These are phyloP conservation scores for Trametes cingulata DNA, from an alignment of 768 basidiomycete species.

Conservation along the genomic window DNA sequence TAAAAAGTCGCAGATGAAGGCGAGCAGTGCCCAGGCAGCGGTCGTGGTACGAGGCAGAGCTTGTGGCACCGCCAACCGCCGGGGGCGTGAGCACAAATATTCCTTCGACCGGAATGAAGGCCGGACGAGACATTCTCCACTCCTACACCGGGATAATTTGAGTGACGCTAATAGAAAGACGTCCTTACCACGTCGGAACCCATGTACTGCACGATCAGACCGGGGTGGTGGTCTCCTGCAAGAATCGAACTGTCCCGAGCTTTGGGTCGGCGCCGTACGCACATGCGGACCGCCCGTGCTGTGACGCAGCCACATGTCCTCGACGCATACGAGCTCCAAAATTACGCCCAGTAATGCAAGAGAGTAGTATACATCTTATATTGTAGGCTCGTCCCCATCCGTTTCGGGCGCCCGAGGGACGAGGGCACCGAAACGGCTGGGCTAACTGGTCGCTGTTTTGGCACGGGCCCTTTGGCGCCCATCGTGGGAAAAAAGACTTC, in stretches of 20 bases:
- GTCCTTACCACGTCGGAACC: background rate
- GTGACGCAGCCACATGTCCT: background rate
- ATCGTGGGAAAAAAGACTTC: too few relatives aligned
- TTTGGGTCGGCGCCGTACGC: constrained; percentile 8
- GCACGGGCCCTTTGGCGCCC: too few relatives aligned
- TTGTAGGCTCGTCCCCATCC: too few relatives aligned
- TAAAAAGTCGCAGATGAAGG: background rate
- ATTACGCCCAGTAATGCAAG: background rate
- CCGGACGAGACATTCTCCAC: background rate
- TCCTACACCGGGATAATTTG: background rate
- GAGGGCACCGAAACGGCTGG: too few relatives aligned
- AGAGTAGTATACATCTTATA: background rate
- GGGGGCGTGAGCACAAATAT: background rate
- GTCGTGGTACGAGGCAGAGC: constrained; percentile 14
- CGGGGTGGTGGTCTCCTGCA: constrained; percentile 12
- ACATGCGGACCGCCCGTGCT: background rate
- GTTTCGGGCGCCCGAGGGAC: too few relatives aligned
- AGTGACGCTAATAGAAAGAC: background rate
- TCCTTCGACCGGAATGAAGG: constrained; percentile 8
- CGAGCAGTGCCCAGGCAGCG: background rate
- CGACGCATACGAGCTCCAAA: background rate
- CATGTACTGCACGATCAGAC: background rate
- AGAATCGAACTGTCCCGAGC: background rate
- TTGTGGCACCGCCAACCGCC: constrained; percentile 14
- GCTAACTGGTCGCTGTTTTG: too few relatives aligned